Conservation (phyloP, 352 stramenopile species). For the Phytophthora cryptogea region DNA sequence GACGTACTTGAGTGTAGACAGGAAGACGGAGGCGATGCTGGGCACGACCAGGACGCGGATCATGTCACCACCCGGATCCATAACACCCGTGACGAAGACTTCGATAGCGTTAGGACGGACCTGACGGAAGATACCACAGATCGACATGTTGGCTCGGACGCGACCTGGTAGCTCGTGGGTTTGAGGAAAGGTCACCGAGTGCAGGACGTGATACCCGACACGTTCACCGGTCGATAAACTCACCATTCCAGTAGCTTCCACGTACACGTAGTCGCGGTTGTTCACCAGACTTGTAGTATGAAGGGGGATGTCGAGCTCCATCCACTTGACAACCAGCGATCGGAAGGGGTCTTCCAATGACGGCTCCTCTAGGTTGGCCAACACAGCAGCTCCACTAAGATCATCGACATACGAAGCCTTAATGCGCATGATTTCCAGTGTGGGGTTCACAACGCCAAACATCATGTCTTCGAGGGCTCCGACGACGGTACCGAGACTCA, state of each 20-base stretch:
- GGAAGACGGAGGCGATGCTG: conserved; percentile 36
- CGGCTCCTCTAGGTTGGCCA: conserved; percentile 35
- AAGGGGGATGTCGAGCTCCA: conserved; percentile 38
- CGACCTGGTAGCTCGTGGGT: conserved; percentile 30
- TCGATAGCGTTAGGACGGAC: conserved; percentile 33
- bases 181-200: conserved; percentile 47
- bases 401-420: conserved; percentile 43
- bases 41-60: conserved; percentile 35
- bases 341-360: conserved; percentile 25
- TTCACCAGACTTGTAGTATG: conserved; percentile 34
- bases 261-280: conserved; percentile 52
- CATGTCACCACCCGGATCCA: conserved; percentile 33
- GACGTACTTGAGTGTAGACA: conserved; percentile 32
- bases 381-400: conserved; percentile 29
- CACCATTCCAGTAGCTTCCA: conserved; percentile 40
- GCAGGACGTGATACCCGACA: conserved; percentile 44
- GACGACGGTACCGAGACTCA: conserved; percentile 30
- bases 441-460: conserved; percentile 39
- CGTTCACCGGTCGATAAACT: conserved; percentile 32
- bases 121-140: conserved; percentile 44
- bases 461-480: conserved; percentile 43
- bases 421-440: conserved; percentile 40
- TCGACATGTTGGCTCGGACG: conserved; percentile 37
- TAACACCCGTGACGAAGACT: conserved; percentile 31
- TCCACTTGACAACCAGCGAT: conserved; percentile 43